phyloP scores from a whole-genome alignment of 1,139 yeast species.

The Hyphopichia buzzinii region DNA sequence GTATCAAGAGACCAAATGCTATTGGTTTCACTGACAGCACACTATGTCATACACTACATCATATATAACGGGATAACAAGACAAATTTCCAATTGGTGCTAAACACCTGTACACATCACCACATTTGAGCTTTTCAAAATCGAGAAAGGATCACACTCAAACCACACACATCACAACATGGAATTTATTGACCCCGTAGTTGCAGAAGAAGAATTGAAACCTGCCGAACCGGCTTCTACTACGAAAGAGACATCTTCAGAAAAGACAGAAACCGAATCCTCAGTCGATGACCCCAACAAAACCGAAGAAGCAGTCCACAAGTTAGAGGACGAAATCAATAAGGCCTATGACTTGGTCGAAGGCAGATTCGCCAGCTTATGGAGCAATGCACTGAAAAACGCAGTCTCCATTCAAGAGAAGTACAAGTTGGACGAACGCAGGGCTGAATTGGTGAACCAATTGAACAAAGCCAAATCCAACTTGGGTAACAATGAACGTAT shows the following conservation, averaged over 20 bases:
- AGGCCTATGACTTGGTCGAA: slow-evolving; percentile 47
- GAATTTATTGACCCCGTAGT: slow-evolving; percentile 34
- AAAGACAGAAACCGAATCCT: background rate
- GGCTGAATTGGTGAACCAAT: slow-evolving; percentile 32
- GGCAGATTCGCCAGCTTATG: slow-evolving; percentile 38
- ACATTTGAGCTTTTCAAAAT: too few species aligned
- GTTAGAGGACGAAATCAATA: slow-evolving; percentile 53
- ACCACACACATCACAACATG: slow-evolving; percentile 20
- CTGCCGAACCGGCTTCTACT: slow-evolving; percentile 4
- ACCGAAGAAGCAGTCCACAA: slow-evolving; percentile 49
- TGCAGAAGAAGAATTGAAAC: slow-evolving; percentile 15
- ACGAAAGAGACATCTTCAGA: slow-evolving; percentile 2
- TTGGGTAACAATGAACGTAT: slow-evolving; percentile 24
- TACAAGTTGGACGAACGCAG: slow-evolving; percentile 43
- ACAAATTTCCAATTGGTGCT: too few species aligned
- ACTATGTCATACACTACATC: too few species aligned
- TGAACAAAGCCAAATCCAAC: slow-evolving; percentile 29
- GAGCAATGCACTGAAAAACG: slow-evolving; percentile 34
- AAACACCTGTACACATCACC: too few species aligned
- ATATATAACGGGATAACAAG: too few species aligned
- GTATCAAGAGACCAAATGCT: too few species aligned
- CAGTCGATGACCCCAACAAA: slow-evolving; percentile 6
- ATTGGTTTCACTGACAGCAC: too few species aligned
- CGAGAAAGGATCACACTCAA: too few species aligned
- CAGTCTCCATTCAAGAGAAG: slow-evolving; percentile 31